Base-by-base conservation (phyloP, 2,329 filamentous ascomycete species). In the Exophiala aquamarina region DNA sequence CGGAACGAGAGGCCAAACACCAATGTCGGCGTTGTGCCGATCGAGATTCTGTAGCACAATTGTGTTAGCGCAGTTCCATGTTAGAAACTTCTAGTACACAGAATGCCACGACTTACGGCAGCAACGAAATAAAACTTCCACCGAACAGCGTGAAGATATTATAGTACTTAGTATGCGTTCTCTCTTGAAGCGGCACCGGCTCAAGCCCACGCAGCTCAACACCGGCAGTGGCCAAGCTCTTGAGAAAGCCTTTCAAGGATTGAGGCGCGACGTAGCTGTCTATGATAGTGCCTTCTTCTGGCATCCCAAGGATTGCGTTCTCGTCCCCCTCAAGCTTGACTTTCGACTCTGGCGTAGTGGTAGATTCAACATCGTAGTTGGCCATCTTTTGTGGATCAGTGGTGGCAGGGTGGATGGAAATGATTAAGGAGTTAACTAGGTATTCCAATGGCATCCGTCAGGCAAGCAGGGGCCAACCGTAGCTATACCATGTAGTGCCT, bases 161-260 rank as follows among this genome's bases (percentile, higher is more conserved):
- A 62, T 70, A 70, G 54, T 77, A 77, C 28, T 71, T 68, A 7
- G 68, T 79, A 51, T 77, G 71, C 1, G 72, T 81, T 33, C 80
- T 70, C 50, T 78, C 67, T 44, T 79, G 73, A 17, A 73, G 51
- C 1, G 78, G 75, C 17, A 84, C 76, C 1, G 81, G 81, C 47
- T 70, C 72, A 57, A 81, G 72, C 3, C 81, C 81, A 50, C 76
- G 75, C 50, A 75, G 70, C 54, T 79, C 76, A 11, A 79, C 65
- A 6, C 75, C 76, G 56, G 64, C 58, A 41, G 52, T 41, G 8
- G 54, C 51, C 19, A 59, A 49, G 11, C 42, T 39, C 18, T 34
- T 32, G 40, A 43, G n/a, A 20, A 34, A 13, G 18, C 28, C 8
- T 18, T 32, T 43, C 4, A 43, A 9, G 4, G 40, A 43, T 13